Evolutionary conservation across 495 filamentous ascomycete species (phyloP).

Genomic region (Aspergillus asperescens): DNA sequence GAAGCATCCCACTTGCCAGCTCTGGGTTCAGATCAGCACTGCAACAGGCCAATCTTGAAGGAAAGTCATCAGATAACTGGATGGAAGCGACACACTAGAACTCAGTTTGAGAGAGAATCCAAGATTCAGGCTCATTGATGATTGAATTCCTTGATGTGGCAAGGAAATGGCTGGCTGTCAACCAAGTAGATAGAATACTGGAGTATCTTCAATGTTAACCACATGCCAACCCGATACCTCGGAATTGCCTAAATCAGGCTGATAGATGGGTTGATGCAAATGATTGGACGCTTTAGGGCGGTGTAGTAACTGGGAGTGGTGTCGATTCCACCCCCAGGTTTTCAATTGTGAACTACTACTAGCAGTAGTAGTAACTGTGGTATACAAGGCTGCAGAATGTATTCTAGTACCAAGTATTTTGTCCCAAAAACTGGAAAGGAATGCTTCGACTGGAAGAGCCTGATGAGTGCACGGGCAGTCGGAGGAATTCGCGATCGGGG

Average conservation of each 20-base stretch:
- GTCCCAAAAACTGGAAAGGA: too few relatives aligned
- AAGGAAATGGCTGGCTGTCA: not conserved
- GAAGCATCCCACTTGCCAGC: not conserved
- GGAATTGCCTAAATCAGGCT: conserved; percentile 6
- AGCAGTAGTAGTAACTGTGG: too few relatives aligned
- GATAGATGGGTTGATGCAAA: too few relatives aligned
- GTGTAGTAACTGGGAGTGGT: not conserved
- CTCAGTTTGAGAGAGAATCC: not conserved
- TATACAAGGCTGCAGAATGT: too few relatives aligned
- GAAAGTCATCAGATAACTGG: too few relatives aligned
- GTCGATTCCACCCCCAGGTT: conserved; percentile 7
- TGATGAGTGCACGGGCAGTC: not conserved
- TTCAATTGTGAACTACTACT: too few relatives aligned
- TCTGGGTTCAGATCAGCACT: too few relatives aligned
- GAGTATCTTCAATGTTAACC: not conserved
- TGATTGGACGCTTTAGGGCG: conserved; percentile 10
- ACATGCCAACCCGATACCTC: conserved; percentile 17
- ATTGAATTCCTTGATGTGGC: too few relatives aligned
- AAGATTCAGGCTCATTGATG: not conserved
- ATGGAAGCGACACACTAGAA: too few relatives aligned
- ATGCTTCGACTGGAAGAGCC: too few relatives aligned
- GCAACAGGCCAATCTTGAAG: too few relatives aligned
- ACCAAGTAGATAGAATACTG: not conserved
- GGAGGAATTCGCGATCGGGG: conserved; percentile 8
- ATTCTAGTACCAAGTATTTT: too few relatives aligned